Evolutionary conservation across 2,329 filamentous ascomycete species (phyloP).

Genomic region (Aspergillus costaricaensis): DNA sequence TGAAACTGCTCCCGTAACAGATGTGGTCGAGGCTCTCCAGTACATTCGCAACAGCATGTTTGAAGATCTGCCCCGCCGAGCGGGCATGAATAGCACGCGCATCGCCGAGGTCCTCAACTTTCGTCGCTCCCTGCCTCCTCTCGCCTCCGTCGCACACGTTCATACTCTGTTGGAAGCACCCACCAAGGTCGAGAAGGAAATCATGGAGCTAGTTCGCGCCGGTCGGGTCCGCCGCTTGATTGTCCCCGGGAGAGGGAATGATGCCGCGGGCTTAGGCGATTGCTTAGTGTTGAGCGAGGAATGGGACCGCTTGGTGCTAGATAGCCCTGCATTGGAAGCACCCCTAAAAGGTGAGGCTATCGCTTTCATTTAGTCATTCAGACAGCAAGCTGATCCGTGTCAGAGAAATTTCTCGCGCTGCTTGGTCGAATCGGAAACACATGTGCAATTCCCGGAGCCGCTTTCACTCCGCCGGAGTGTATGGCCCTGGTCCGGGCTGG

Average conservation of each 20-base stretch:
- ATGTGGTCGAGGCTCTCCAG: slow-evolving; percentile 56
- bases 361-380: slow-evolving; percentile 7
- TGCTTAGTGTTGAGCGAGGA: slow-evolving; percentile 58
- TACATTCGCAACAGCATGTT: slow-evolving; percentile 58
- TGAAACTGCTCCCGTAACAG: slow-evolving; percentile 47
- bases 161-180: slow-evolving; percentile 59
- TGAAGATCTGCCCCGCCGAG: slow-evolving; percentile 54
- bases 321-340: slow-evolving; percentile 36
- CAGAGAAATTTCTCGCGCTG: slow-evolving; percentile 54
- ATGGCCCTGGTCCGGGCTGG: slow-evolving; percentile 54
- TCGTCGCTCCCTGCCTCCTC: slow-evolving; percentile 56
- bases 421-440: slow-evolving; percentile 51
- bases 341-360: slow-evolving; percentile 35
- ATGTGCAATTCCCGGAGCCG: slow-evolving; percentile 47
- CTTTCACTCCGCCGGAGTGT: slow-evolving; percentile 52
- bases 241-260: slow-evolving; percentile 59
- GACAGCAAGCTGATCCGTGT: slow-evolving; percentile 7
- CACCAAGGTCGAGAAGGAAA: slow-evolving; percentile 61
- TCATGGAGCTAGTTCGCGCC: slow-evolving; percentile 53
- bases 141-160: slow-evolving; percentile 62
- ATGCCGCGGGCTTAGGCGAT: slow-evolving; percentile 59
- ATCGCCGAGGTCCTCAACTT: slow-evolving; percentile 62
- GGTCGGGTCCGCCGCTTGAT: slow-evolving; percentile 57
- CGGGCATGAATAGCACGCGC: slow-evolving; percentile 63
- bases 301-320: slow-evolving; percentile 50